A percentile compares a stretch with the other conserved stretches of the same genome.
Evolutionary conservation across 2,329 filamentous ascomycete species (phyloP).

Genomic region (Chaetomium sp.): DNA sequence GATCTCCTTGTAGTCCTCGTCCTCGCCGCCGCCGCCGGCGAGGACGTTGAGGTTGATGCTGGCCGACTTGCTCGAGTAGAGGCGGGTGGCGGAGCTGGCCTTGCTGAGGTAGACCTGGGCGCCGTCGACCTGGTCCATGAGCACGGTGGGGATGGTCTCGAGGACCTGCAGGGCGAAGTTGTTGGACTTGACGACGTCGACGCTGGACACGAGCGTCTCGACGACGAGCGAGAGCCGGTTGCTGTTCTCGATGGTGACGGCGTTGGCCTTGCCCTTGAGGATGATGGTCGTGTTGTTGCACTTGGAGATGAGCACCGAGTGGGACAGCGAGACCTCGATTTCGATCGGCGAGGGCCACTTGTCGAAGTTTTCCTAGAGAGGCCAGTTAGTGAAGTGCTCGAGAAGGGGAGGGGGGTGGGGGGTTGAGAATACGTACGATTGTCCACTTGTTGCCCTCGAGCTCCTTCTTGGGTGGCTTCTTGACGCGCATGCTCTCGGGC

Average conservation of each 20-base stretch:
- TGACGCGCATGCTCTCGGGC: constrained; percentile 79
- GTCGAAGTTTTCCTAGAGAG: constrained; percentile 81
- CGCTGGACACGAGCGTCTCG: constrained; percentile 83
- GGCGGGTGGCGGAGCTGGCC: constrained; percentile 74
- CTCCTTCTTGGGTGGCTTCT: constrained; percentile 78
- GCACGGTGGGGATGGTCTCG: constrained; percentile 73
- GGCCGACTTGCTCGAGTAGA: constrained; percentile 87
- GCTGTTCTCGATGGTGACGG: constrained; percentile 94
- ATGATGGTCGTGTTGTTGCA: constrained; percentile 91
- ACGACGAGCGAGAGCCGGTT: constrained; percentile 81
- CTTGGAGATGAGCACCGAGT: constrained; percentile 88
- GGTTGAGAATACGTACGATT: constrained; percentile 57
- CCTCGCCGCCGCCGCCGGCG: constrained; percentile 62
- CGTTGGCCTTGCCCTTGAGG: constrained; percentile 90
- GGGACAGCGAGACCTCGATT: constrained; percentile 77
- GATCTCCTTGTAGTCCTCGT: constrained; percentile 84
- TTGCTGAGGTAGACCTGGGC: constrained; percentile 84
- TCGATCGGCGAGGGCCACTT: constrained; percentile 72
- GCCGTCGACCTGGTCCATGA: constrained; percentile 92
- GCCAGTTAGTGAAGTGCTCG: background rate
- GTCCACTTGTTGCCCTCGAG: constrained; percentile 92
- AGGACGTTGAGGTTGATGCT: constrained; percentile 87
- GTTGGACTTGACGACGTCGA: constrained; percentile 93
- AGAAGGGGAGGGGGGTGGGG: background rate
- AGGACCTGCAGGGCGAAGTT: constrained; percentile 95